Evolutionary conservation across 2,329 filamentous ascomycete species (phyloP), one percentile per base, ranked within the genome.

Genomic region (Penicillium digitatum): DNA sequence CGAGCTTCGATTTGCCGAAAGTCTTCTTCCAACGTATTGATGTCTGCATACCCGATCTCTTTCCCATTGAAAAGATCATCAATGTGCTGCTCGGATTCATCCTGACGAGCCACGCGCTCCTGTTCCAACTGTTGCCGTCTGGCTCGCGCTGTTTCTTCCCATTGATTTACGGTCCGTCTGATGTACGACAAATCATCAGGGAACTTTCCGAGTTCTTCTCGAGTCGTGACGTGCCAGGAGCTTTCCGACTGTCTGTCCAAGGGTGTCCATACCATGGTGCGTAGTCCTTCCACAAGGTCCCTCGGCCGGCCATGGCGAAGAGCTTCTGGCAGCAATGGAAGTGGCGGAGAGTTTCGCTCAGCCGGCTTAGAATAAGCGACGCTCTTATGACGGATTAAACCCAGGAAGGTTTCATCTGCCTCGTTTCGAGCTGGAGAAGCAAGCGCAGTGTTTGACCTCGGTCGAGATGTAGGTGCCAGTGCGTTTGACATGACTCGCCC

Each of bases 41-140:
- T 81, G 46, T 83, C 81, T 12, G 80, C 79, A 64, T 84, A 83
- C 0, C 79, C 80, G 42, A 84, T 82, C 59, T 82, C 78, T 52
- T 82, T 77, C 46, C 76, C 76, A 58, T 83, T 79, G 69, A 82
- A 84, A 1, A 83, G 71, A 1, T 74, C 73, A 58, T 83, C 79
- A 31, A 81, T 81, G 45, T 76, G 73, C n/a, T 69, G 70, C 60
- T 83, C 80, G 3, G 76, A 79, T 57, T 81, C 76, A 52, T 80
- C 76, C 63, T 81, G 78, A 14, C 81, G 78, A 50, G 68, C 68
- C 55, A 73, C 72, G 4, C 80, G 78, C 37, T 80, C 78, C 26
- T 70, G 70, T 10, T 81, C 80, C 32, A 80, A 66, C 53, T 75
- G 72, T 31, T 73, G 71, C 32, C 79, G 78, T 7, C 69, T 73